A percentile compares a stretch with the other conserved stretches of the same genome.
These are phyloP conservation scores for Candida berthetii DNA, from an alignment of 805 yeast species.

Conservation along the genomic window DNA sequence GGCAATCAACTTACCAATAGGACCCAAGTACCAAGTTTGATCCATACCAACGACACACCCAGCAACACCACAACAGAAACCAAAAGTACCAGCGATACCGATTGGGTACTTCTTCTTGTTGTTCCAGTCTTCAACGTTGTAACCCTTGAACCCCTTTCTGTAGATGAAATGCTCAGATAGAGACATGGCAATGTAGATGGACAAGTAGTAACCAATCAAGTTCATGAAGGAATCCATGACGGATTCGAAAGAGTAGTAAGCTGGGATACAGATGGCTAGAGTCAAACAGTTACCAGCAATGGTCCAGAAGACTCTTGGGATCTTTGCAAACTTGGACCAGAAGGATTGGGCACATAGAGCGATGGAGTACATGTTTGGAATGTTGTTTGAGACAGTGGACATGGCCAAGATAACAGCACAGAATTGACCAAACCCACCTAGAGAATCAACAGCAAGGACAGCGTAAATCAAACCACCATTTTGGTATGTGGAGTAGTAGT, in stretches of 20 bases:
- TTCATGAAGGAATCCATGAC: constrained; percentile 88
- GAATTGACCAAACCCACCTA: constrained; percentile 87
- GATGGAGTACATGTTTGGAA: constrained; percentile 91
- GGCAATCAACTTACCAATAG: constrained; percentile 44
- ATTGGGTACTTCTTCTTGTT: constrained; percentile 56
- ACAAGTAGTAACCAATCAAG: constrained; percentile 85
- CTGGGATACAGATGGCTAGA: constrained; percentile 86
- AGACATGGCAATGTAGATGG: constrained; percentile 72
- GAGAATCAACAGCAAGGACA: constrained; percentile 69
- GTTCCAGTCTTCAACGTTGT: constrained; percentile 58
- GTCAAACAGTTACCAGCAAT: constrained; percentile 66
- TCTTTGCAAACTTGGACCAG: constrained; percentile 64
- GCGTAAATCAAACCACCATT: constrained; percentile 83
- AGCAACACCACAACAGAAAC: constrained; percentile 75
- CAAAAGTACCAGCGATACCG: constrained; percentile 74
- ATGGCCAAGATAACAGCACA: constrained; percentile 79
- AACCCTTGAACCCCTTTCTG: constrained; percentile 55
- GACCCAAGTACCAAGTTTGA: constrained; percentile 81
- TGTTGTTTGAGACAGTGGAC: constrained; percentile 85
- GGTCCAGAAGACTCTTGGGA: constrained; percentile 87
- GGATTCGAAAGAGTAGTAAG: constrained; percentile 61
- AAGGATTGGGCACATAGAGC: constrained; percentile 82
- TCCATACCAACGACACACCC: constrained; percentile 87
- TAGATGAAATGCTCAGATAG: constrained; percentile 81
- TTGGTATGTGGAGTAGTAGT: constrained; percentile 44